These are phyloP conservation scores for Sarocladiaceae sp. DNA, from an alignment of 2,329 filamentous ascomycete species.

Conservation along the genomic window DNA sequence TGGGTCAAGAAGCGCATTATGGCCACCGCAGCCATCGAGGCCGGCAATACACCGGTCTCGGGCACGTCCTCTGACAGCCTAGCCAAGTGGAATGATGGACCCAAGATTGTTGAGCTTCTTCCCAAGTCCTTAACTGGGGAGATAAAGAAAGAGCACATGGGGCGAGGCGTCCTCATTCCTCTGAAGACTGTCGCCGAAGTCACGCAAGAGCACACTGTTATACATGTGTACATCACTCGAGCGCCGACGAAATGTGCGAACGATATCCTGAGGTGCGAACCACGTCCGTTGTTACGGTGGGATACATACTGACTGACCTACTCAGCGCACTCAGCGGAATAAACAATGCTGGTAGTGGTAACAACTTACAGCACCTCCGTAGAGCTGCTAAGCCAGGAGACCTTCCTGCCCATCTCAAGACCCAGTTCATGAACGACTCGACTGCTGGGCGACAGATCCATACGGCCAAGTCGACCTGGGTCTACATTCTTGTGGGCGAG, in stretches of 20 bases:
- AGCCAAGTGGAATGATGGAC: background rate
- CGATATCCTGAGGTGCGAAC: slow-evolving; percentile 70
- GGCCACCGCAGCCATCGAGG: background rate
- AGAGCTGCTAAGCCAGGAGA: slow-evolving; percentile 70
- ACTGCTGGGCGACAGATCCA: slow-evolving; percentile 51
- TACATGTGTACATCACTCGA: slow-evolving; percentile 66
- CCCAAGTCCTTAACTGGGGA: slow-evolving; percentile 35
- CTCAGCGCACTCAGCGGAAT: slow-evolving; percentile 51
- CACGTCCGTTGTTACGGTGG: too few relatives aligned
- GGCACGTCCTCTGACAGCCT: background rate
- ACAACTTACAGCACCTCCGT: slow-evolving; percentile 67
- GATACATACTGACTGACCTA: too few relatives aligned
- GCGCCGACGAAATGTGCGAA: slow-evolving; percentile 70
- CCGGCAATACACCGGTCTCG: background rate
- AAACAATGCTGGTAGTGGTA: slow-evolving; percentile 56
- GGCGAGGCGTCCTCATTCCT: slow-evolving; percentile 51
- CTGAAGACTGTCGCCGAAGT: slow-evolving; percentile 63
- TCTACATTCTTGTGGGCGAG: slow-evolving; percentile 54
- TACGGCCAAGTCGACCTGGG: slow-evolving; percentile 56
- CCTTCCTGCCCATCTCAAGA: slow-evolving; percentile 62
- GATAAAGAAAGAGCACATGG: slow-evolving; percentile 29
- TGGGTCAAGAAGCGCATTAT: background rate
- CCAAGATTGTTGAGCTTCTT: slow-evolving; percentile 11
- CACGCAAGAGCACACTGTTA: slow-evolving; percentile 52
- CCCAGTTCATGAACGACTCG: slow-evolving; percentile 56